These are phyloP conservation scores for Celoporthe dispersa DNA, from an alignment of 2,329 filamentous ascomycete genomes.

Conservation along the genomic window DNA sequence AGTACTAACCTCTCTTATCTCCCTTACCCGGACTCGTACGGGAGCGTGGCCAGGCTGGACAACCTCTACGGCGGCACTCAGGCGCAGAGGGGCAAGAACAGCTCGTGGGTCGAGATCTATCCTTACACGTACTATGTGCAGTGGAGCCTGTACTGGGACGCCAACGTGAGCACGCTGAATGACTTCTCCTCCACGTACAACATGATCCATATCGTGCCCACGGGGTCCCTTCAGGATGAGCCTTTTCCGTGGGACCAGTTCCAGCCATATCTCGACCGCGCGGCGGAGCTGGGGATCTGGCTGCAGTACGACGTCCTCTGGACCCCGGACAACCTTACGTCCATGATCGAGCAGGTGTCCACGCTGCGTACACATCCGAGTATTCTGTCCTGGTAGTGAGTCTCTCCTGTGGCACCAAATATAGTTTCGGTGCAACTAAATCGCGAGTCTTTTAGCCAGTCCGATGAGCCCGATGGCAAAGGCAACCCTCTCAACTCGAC, in stretches of 20 bases:
- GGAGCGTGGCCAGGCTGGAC: conserved; percentile 32
- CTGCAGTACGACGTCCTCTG: conserved; percentile 33
- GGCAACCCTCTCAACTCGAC: conserved; percentile 51
- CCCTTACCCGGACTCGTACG: conserved; percentile 29
- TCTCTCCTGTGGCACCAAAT: neutral
- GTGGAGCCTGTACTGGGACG: conserved; percentile 33
- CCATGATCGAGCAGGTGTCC: conserved; percentile 39
- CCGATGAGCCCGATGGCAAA: conserved; percentile 55
- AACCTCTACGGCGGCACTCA: conserved; percentile 31
- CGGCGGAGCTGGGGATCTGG: conserved; percentile 31
- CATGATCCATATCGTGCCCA: conserved; percentile 34
- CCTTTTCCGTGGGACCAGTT: conserved; percentile 32
- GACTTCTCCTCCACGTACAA: conserved; percentile 32
- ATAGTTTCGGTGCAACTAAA: too few species aligned
- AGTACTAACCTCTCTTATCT: conserved; percentile 29
- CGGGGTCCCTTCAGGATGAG: conserved; percentile 28
- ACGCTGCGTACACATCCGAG: conserved; percentile 39
- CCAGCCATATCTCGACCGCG: conserved; percentile 32
- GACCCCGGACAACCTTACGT: conserved; percentile 28
- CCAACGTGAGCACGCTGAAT: conserved; percentile 31
- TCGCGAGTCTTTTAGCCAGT: conserved; percentile 36
- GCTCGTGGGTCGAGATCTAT: conserved; percentile 31
- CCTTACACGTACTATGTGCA: conserved; percentile 33
- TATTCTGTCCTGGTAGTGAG: conserved; percentile 49
- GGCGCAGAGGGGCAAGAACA: conserved; percentile 29